Evolutionary conservation across 345 rosid species (phyloP).

Genomic region (Conringia planisiliqua): DNA sequence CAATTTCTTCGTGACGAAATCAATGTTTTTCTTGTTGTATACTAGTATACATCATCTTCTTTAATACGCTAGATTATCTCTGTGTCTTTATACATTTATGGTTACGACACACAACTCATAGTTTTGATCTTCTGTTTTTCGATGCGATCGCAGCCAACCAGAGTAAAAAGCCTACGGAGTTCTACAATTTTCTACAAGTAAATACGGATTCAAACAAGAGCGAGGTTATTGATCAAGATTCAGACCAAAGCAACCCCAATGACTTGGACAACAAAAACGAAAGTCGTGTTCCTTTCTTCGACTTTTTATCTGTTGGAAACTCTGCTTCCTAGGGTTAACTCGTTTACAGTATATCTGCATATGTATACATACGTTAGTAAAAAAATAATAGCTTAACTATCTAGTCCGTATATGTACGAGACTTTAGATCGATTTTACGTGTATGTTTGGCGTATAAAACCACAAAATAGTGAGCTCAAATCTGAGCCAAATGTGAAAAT

Average conservation of each 20-base stretch:
- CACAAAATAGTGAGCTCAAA: conserved; percentile 11
- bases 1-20: background rate
- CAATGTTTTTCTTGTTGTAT: background rate
- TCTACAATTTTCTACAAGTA: conserved; percentile 71
- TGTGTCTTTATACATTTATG: background rate
- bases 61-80: background rate
- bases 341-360: background rate
- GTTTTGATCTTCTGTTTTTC: background rate
- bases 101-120: background rate
- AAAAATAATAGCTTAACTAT: conserved; percentile 9
- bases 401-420: conserved; percentile 17
- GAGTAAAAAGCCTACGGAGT: conserved; percentile 37
- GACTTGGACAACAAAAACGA: conserved; percentile 10
- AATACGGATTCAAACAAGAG: conserved; percentile 56
- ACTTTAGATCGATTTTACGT: conserved; percentile 6
- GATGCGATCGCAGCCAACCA: background rate
- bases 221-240: conserved; percentile 50
- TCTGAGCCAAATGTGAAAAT: background rate
- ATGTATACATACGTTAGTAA: background rate
- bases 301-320: conserved; percentile 58
- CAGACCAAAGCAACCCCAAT: conserved; percentile 22
- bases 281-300: conserved; percentile 43
- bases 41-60: background rate
- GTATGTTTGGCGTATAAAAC: conserved; percentile 14
- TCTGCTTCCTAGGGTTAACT: conserved; percentile 29